A percentile compares a stretch with the other conserved stretches of the same genome.
These are phyloP conservation scores for Polyporus tsugae DNA, from an alignment of 1,284 basidiomycete species.

Conservation along the genomic window DNA sequence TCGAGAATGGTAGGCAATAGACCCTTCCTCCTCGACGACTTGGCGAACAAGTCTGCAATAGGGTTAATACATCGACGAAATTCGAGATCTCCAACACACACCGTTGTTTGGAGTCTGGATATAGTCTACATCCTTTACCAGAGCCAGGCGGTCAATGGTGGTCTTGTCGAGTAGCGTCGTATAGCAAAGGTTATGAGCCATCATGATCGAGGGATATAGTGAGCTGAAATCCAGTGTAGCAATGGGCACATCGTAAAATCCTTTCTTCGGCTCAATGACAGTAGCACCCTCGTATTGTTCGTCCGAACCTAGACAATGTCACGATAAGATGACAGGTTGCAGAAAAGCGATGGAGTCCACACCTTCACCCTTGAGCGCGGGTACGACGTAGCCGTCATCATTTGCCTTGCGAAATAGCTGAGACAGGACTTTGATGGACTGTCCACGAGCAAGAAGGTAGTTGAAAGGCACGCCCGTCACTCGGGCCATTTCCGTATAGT, in stretches of 20 bases:
- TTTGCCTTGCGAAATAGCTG: constrained; percentile 92
- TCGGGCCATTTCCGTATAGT: constrained; percentile 95
- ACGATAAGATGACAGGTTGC: not conserved
- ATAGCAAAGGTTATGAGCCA: constrained; percentile 98
- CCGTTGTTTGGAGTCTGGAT: constrained; percentile 93
- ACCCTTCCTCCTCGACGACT: constrained; percentile 78
- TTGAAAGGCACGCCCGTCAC: constrained; percentile 99
- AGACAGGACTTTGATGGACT: constrained; percentile 96
- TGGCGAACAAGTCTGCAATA: constrained; percentile 83
- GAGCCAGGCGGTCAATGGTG: constrained; percentile 78
- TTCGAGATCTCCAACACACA: constrained; percentile 43
- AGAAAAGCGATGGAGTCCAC: constrained; percentile 15
- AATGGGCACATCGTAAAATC: constrained; percentile 94
- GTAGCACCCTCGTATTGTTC: constrained; percentile 98
- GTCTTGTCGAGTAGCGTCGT: constrained; percentile 87
- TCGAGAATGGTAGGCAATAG: constrained; percentile 91
- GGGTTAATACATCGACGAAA: not conserved
- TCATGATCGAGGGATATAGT: constrained; percentile 98
- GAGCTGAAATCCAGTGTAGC: constrained; percentile 98
- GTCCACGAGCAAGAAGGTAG: constrained; percentile 88
- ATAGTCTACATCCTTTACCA: constrained; percentile 89
- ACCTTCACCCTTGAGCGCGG: constrained; percentile 87
- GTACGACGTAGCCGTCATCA: constrained; percentile 87
- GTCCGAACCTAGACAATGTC: constrained; percentile 68
- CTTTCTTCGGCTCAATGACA: constrained; percentile 93